These are phyloP conservation scores for Alopecurus myosuroides DNA, from an alignment of 176 grass and related monocot species.

Conservation along the genomic window DNA sequence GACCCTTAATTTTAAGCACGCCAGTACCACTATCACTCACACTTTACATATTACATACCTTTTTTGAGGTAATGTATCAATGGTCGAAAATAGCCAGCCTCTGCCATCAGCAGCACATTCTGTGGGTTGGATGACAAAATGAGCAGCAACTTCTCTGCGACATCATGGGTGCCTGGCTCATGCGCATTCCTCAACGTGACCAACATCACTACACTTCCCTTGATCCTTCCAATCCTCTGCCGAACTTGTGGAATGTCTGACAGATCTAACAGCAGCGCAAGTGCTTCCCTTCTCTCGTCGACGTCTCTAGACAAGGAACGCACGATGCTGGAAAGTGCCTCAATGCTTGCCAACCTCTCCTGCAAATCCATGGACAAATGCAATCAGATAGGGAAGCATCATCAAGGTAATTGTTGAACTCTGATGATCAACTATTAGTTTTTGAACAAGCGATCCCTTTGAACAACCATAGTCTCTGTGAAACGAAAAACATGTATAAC, in stretches of 20 bases:
- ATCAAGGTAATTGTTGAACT: background rate
- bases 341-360: conserved; percentile 64
- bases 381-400: background rate
- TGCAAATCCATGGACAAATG: background rate
- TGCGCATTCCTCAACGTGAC: conserved; percentile 57
- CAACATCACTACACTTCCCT: conserved; percentile 72
- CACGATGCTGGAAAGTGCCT: conserved; percentile 63
- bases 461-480: background rate
- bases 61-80: conserved; percentile 62
- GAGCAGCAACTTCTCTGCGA: conserved; percentile 40
- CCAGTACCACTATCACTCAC: background rate
- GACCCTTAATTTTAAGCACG: background rate
- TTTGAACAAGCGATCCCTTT: background rate
- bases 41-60: conserved; percentile 37
- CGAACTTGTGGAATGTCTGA: conserved; percentile 52
- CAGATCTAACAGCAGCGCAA: conserved; percentile 56
- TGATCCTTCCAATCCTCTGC: conserved; percentile 74
- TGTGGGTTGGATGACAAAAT: conserved; percentile 60
- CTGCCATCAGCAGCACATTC: conserved; percentile 84
- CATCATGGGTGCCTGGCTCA: conserved; percentile 38
- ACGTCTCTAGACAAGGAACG: conserved; percentile 57
- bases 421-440: background rate
- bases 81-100: conserved; percentile 74
- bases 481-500: background rate
- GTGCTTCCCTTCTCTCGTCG: conserved; percentile 59